Evolutionary conservation across 352 stramenopile genomes (phyloP).

Genomic region (Phytophthora chlamydospora): DNA sequence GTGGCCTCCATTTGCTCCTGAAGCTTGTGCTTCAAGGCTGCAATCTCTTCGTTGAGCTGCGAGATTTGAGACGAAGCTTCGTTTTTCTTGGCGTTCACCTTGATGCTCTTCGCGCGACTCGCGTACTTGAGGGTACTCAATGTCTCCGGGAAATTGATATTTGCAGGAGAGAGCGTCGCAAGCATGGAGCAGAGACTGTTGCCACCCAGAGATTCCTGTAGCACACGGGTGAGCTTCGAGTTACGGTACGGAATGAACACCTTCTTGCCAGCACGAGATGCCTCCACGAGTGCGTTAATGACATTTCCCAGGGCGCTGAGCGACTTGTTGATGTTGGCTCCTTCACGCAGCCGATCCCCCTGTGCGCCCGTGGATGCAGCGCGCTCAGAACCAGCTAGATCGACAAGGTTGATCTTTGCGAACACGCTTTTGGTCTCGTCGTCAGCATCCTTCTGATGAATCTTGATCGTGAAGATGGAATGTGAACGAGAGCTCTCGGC

Average conservation of each 20-base stretch:
- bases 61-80: slow-evolving; percentile 91
- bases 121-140: slow-evolving; percentile 96
- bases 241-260: slow-evolving; percentile 94
- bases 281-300: slow-evolving; percentile 93
- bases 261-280: slow-evolving; percentile 81
- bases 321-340: slow-evolving; percentile 95
- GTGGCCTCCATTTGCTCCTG: slow-evolving; percentile 70
- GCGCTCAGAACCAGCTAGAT: slow-evolving; percentile 92
- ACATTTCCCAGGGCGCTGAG: slow-evolving; percentile 93
- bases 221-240: slow-evolving; percentile 93
- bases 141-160: slow-evolving; percentile 96
- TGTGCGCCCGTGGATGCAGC: slow-evolving; percentile 91
- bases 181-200: slow-evolving; percentile 97
- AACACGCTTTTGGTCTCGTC: slow-evolving; percentile 89
- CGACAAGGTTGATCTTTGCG: slow-evolving; percentile 95
- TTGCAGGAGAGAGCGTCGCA: slow-evolving; percentile 93
- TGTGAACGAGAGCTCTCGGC: slow-evolving; percentile 93
- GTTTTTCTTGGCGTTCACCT: slow-evolving; percentile 94
- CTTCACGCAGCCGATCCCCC: slow-evolving; percentile 92
- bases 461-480: slow-evolving; percentile 96
- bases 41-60: slow-evolving; percentile 91
- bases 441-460: slow-evolving; percentile 90
- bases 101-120: slow-evolving; percentile 94
- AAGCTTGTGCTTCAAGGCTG: slow-evolving; percentile 87
- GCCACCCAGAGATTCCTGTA: slow-evolving; percentile 93